phyloP scores from a whole-genome alignment of 2,329 filamentous ascomycete genomes.

The Arthroderma uncinatum region DNA sequence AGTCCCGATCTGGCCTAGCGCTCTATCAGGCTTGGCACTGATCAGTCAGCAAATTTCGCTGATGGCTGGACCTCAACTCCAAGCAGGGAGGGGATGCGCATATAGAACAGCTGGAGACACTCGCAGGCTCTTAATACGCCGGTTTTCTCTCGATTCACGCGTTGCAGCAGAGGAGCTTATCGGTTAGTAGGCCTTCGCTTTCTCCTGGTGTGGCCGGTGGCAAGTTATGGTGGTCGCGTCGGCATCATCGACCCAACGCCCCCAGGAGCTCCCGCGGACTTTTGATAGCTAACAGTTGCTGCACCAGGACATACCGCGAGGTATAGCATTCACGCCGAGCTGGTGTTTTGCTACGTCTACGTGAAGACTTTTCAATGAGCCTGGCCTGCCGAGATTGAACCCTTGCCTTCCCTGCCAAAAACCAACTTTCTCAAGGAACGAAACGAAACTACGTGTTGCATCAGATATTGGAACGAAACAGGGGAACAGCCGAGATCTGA shows the following conservation, averaged over 20 bases:
- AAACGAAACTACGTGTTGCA: background rate
- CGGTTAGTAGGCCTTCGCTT: background rate
- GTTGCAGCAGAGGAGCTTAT: background rate
- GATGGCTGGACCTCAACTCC: constrained; percentile 12
- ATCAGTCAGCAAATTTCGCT: constrained; percentile 17
- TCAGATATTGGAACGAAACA: background rate
- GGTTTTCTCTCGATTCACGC: background rate
- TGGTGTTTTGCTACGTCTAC: background rate
- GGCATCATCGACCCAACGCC: background rate
- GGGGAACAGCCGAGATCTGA: background rate
- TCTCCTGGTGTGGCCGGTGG: background rate
- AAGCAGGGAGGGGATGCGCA: constrained; percentile 11
- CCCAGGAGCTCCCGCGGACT: background rate
- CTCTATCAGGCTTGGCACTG: constrained; percentile 12
- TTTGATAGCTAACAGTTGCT: background rate
- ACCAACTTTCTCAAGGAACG: background rate
- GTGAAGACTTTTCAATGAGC: background rate
- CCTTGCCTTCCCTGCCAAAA: background rate
- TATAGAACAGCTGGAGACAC: background rate
- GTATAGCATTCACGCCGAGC: background rate
- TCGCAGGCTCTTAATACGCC: background rate
- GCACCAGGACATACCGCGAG: background rate
- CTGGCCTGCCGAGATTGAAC: background rate
- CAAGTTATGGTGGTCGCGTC: background rate
- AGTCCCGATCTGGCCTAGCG: constrained; percentile 11